Evolutionary conservation across 2,329 filamentous ascomycete genomes (phyloP).

Genomic region (Calonectria pauciramosa): DNA sequence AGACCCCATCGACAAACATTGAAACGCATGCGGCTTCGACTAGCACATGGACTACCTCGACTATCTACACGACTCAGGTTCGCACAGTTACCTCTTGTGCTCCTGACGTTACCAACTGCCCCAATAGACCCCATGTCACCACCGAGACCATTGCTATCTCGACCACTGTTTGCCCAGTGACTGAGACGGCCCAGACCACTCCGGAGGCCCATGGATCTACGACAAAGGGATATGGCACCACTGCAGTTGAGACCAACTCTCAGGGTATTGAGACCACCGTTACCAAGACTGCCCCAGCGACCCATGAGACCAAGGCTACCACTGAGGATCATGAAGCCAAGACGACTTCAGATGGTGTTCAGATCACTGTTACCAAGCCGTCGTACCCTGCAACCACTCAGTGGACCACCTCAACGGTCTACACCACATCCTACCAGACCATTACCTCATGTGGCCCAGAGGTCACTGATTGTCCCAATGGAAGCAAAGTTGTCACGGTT

Average conservation of each 20-base stretch:
- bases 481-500: conserved; percentile 42
- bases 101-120: conserved; percentile 39
- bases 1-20: too few species aligned
- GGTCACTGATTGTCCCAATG: conserved; percentile 48
- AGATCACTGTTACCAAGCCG: background rate
- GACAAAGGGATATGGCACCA: background rate
- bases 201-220: background rate
- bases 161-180: background rate
- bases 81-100: conserved; percentile 38
- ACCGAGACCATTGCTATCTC: conserved; percentile 2
- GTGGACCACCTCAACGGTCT: conserved; percentile 52
- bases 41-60: background rate
- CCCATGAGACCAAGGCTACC: background rate
- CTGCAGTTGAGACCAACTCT: background rate
- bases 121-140: conserved; percentile 4
- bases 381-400: background rate
- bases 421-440: conserved; percentile 44
- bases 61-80: background rate
- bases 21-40: background rate
- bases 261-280: background rate
- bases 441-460: conserved; percentile 48
- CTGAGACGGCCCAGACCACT: background rate
- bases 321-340: background rate
- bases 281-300: background rate
- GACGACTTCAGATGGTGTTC: background rate